Evolutionary conservation across 163 green algal species (phyloP), one percentile per base, ranked within the genome.

Genomic region (Chloromonas sp.): DNA sequence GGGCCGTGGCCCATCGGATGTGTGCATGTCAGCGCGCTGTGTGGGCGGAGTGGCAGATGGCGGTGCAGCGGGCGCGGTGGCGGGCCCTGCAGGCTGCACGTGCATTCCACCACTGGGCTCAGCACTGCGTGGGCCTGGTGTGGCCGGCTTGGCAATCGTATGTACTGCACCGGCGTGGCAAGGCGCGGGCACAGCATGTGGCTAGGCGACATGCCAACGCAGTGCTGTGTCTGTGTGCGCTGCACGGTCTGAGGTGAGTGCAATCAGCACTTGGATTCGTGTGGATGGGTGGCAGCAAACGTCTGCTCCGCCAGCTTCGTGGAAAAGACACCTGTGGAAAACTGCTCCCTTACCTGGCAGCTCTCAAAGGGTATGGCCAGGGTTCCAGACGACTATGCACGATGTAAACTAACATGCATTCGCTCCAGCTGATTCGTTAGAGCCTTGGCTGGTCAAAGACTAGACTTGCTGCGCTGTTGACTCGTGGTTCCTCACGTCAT

Each of bases 131-230:
- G 59, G 66, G 0, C 14, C 59, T 13, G 78, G 15, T n/a, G 66
- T 79, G 58, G 60, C 13, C 14, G 59, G n/a, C 58, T 11, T 88
- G 62, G 85, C 1, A 60, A 82, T n/a, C 1, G 59, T 14, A 86
- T 66, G 78, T 78, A 14, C 61, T 36, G 85, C 1, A 2, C 76
- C 82, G 78, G 11, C 85, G 85, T 1, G 76, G 36, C 8, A 86
- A 84, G 66, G 70, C 70, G 66, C 78, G 77, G 61, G 14, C 14
- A 59, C 1, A 15, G 61, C 79, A 81, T 13, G 60, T 71, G 13
- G 85, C 82, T 71, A 36, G 36, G 36, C 36, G 36, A 36, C 36
- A 36, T 36, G 36, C 36, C 36, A 36, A 36, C 36, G 36, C 36
- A 36, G 36, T 36, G 36, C 36, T 36, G 36, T 36, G 36, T 36